Evolutionary conservation across 1,139 yeast species (phyloP).

Genomic region (Protomyces arabidopsidicola): DNA sequence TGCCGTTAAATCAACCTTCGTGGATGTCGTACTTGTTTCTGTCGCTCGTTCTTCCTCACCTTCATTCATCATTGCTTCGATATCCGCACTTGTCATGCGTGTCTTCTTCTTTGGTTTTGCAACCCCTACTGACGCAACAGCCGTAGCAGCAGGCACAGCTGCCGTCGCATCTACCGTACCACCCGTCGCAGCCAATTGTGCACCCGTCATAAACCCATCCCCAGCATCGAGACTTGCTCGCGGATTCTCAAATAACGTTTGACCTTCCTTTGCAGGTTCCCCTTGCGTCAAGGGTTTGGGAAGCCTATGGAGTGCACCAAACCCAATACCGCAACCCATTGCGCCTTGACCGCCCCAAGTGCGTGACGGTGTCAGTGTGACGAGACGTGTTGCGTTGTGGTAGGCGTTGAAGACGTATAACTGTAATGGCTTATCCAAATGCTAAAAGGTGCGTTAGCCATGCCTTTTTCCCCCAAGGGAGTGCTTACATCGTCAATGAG

Average conservation of each 20-base stretch:
- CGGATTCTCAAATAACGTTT: constrained; percentile 26
- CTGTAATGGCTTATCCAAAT: constrained; percentile 37
- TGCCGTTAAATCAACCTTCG: background rate
- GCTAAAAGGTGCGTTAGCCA: background rate
- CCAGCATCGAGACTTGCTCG: constrained; percentile 1
- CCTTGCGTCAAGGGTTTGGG: constrained; percentile 47
- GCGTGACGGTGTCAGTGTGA: constrained; percentile 62
- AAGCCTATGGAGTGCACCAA: constrained; percentile 73
- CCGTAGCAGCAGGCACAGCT: background rate
- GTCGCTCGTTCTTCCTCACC: constrained; percentile 1
- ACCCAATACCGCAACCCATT: constrained; percentile 92
- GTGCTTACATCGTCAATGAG: constrained; percentile 25
- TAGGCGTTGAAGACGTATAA: constrained; percentile 86
- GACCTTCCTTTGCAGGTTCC: constrained; percentile 27
- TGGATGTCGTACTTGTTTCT: background rate
- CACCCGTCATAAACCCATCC: constrained; percentile 17
- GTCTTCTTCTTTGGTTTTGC: constrained; percentile 5
- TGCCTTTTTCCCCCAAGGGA: no score
- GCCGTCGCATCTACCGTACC: background rate
- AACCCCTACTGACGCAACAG: background rate
- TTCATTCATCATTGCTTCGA: constrained; percentile 23
- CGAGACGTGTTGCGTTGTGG: constrained; percentile 79
- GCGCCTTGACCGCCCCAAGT: constrained; percentile 68
- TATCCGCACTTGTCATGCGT: constrained; percentile 22
- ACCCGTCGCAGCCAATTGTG: constrained; percentile 7